Evolutionary conservation across 2,329 filamentous ascomycete species (phyloP).

Genomic region (Drechslerella stenobrocha): DNA sequence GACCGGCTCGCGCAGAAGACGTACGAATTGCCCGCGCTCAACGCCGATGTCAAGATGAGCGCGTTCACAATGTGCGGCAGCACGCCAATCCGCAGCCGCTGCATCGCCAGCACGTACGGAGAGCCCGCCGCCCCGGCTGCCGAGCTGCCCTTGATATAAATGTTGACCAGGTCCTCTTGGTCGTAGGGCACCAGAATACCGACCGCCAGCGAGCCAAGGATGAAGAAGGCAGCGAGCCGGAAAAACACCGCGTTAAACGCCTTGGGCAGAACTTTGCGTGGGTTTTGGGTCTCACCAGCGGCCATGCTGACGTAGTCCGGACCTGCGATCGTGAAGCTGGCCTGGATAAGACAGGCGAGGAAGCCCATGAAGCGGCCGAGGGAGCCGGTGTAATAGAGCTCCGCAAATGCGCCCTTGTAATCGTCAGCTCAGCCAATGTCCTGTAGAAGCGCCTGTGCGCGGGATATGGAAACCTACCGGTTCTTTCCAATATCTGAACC

Average conservation of each 20-base stretch:
- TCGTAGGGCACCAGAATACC: slow-evolving; percentile 73
- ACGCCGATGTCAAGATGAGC: slow-evolving; percentile 69
- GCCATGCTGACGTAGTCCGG: slow-evolving; percentile 67
- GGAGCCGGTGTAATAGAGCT: slow-evolving; percentile 66
- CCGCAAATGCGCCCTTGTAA: slow-evolving; percentile 66
- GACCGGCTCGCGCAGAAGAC: slow-evolving; percentile 71
- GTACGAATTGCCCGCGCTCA: slow-evolving; percentile 70
- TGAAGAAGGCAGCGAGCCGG: slow-evolving; percentile 73
- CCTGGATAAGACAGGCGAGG: slow-evolving; percentile 72
- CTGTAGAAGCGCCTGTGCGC: too few species aligned
- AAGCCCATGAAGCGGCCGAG: slow-evolving; percentile 77
- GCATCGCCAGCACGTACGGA: slow-evolving; percentile 70
- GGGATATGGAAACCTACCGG: slow-evolving; percentile 53
- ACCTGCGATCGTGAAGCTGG: slow-evolving; percentile 69
- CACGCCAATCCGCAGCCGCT: slow-evolving; percentile 65
- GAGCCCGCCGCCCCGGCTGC: slow-evolving; percentile 68
- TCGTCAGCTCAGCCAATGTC: background rate
- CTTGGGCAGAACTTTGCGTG: slow-evolving; percentile 69
- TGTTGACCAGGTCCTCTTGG: slow-evolving; percentile 64
- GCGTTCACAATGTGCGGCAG: slow-evolving; percentile 74
- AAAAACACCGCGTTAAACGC: slow-evolving; percentile 81
- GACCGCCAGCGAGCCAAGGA: slow-evolving; percentile 71
- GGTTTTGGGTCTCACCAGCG: slow-evolving; percentile 68
- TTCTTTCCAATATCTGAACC: slow-evolving; percentile 69
- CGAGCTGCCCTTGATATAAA: slow-evolving; percentile 64